Conservation (phyloP, 805 yeast species). For the Ogataea henricii region DNA sequence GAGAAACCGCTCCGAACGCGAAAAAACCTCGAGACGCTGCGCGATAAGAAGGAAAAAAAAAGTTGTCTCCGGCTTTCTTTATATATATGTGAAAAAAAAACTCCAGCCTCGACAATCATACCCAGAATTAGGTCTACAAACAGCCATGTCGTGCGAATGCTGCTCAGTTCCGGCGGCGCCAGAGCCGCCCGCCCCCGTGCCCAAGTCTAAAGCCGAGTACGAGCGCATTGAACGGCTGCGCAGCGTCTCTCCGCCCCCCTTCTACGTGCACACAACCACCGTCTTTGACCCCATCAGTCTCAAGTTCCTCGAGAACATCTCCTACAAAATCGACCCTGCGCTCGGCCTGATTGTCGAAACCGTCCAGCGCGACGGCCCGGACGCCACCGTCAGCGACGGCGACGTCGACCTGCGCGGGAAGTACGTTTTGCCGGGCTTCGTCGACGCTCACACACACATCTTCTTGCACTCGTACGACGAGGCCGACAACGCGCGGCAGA, state of each 20-base stretch:
- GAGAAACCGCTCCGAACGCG: background rate
- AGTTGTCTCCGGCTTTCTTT: too few species aligned
- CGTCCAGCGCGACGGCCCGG: slow-evolving; percentile 9
- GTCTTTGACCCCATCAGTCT: slow-evolving; percentile 25
- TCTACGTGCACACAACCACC: slow-evolving; percentile 23
- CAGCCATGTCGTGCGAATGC: slow-evolving; percentile 15
- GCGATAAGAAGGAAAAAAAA: background rate
- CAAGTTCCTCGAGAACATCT: slow-evolving; percentile 17
- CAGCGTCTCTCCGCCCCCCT: slow-evolving; percentile 16
- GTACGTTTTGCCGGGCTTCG: slow-evolving; percentile 30
- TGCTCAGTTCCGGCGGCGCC: slow-evolving; percentile 20
- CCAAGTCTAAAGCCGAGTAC: slow-evolving; percentile 24
- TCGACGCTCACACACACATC: slow-evolving; percentile 35
- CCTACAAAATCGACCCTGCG: slow-evolving; percentile 24
- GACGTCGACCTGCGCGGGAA: slow-evolving; percentile 30
- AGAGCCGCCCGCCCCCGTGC: slow-evolving; percentile 18
- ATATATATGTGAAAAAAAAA: background rate
- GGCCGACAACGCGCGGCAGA: slow-evolving; percentile 29
- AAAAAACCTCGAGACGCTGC: background rate
- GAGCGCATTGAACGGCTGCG: slow-evolving; percentile 19
- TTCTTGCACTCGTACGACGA: slow-evolving; percentile 33
- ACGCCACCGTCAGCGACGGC: slow-evolving; percentile 3
- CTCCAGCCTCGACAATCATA: too few species aligned
- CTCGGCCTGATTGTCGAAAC: slow-evolving; percentile 24
- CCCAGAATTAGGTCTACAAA: too few species aligned